These are phyloP conservation scores for Gynochthodes officinalis DNA, from an alignment of 257 asterid genomes.

Conservation along the genomic window DNA sequence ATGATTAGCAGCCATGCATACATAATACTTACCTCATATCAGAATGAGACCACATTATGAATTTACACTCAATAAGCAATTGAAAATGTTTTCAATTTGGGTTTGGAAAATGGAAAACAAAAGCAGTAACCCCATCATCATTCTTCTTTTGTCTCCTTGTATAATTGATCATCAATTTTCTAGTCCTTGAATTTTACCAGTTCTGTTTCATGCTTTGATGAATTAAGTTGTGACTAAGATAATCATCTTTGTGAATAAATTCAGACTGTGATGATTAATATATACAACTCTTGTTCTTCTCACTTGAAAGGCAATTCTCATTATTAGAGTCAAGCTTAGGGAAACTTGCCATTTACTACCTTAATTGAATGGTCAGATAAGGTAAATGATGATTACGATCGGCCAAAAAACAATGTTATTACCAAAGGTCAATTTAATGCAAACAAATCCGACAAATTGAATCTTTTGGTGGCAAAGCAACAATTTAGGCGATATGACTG, in stretches of 20 bases:
- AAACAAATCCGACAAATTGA: constrained; percentile 16
- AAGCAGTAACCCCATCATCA: constrained; percentile 27
- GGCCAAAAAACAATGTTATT: not conserved
- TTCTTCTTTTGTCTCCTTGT: constrained; percentile 43
- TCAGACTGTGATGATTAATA: not conserved
- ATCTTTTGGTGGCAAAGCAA: constrained; percentile 7
- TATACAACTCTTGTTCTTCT: not conserved
- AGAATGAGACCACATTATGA: constrained; percentile 52
- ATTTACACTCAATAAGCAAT: constrained; percentile 45
- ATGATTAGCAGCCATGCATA: constrained; percentile 23
- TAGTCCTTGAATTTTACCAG: too few relatives aligned
- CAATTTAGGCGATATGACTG: not conserved
- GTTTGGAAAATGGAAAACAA: constrained; percentile 26
- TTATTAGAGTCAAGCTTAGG: not conserved
- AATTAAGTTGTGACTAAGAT: not conserved
- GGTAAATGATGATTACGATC: constrained; percentile 6
- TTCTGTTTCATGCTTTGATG: too few relatives aligned
- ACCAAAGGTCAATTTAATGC: not conserved
- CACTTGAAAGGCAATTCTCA: not conserved
- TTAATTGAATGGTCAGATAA: not conserved
- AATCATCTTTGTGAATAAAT: not conserved
- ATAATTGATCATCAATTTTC: constrained; percentile 20
- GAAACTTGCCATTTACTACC: not conserved
- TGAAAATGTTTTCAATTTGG: constrained; percentile 31
- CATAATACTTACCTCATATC: constrained; percentile 34